Evolutionary conservation across 345 rosid species (phyloP).

Genomic region (Trapa incisa): DNA sequence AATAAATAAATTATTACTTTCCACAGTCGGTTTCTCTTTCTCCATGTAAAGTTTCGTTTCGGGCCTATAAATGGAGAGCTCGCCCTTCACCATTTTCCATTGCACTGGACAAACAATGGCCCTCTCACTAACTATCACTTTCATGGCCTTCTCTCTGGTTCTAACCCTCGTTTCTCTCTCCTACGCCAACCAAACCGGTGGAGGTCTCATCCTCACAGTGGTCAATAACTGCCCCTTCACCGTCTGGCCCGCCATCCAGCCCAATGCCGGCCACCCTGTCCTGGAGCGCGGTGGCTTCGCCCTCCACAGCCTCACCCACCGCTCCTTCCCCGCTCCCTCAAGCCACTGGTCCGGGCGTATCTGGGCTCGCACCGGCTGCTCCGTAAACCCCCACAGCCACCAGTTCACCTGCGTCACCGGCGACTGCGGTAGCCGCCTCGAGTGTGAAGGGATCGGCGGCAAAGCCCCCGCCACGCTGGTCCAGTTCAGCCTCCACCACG

Average conservation of each 20-base stretch:
- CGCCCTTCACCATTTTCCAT: neutral
- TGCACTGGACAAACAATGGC: conserved; percentile 17
- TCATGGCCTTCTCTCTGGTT: conserved; percentile 15
- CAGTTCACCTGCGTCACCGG: conserved; percentile 64
- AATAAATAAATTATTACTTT: too few relatives aligned
- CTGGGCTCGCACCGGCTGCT: conserved; percentile 81
- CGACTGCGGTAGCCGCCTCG: conserved; percentile 59
- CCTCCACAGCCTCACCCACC: conserved; percentile 49
- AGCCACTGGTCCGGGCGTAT: conserved; percentile 83
- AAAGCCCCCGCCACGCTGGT: conserved; percentile 62
- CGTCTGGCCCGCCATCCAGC: conserved; percentile 84
- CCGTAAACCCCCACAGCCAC: conserved; percentile 18
- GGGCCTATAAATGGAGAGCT: neutral
- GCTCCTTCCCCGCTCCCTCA: conserved; percentile 58
- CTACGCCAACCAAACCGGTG: conserved; percentile 15
- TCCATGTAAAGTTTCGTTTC: neutral
- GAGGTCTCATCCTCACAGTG: conserved; percentile 43
- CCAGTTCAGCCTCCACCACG: conserved; percentile 68
- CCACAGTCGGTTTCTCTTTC: too few relatives aligned
- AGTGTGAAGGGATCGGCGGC: conserved; percentile 82
- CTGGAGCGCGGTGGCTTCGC: conserved; percentile 70
- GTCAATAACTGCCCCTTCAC: conserved; percentile 90
- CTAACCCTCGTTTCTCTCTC: conserved; percentile 14
- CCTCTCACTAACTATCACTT: conserved; percentile 3
- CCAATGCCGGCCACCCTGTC: conserved; percentile 70